Conservation (phyloP, 2,329 filamentous ascomycete genomes). For the Aspergillus pseudoviridinutans region DNA sequence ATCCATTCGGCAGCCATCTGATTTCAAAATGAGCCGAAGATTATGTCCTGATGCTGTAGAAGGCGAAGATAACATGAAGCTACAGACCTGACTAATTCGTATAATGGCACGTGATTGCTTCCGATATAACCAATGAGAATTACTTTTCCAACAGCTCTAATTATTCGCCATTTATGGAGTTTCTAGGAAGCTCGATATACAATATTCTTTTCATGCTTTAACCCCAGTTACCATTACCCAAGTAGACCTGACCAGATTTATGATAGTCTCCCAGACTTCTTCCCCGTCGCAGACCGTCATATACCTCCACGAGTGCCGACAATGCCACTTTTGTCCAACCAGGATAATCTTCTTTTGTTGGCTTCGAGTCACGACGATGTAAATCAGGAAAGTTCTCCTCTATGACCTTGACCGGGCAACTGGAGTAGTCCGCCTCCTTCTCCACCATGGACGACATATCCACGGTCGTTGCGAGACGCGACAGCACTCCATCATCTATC, state of each 20-base stretch:
- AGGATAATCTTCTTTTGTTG: conserved; percentile 13
- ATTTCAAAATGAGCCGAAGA: conserved; percentile 19
- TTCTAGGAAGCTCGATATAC: not conserved
- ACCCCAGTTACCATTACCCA: conserved; percentile 23
- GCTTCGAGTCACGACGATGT: conserved; percentile 12
- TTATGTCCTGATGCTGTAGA: not conserved
- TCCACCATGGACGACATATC: conserved; percentile 12
- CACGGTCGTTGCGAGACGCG: conserved; percentile 12
- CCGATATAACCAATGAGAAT: conserved; percentile 27
- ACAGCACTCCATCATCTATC: conserved; percentile 23
- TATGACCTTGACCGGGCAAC: conserved; percentile 24
- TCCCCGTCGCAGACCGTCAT: conserved; percentile 21
- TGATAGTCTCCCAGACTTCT: conserved; percentile 23
- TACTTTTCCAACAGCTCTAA: not conserved
- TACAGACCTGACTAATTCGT: conserved; percentile 10
- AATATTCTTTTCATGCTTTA: not conserved
- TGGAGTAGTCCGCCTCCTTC: conserved; percentile 8
- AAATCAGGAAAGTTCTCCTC: conserved; percentile 29
- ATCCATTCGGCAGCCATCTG: conserved; percentile 33
- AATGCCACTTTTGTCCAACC: conserved; percentile 25
- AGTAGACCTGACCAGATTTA: conserved; percentile 18
- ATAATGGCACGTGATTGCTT: conserved; percentile 27
- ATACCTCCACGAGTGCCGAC: conserved; percentile 24
- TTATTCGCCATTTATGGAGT: not conserved
- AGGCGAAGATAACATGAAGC: not conserved